Conservation (phyloP, 2,329 filamentous ascomycete species). For the Lachnum nothofagi region DNA sequence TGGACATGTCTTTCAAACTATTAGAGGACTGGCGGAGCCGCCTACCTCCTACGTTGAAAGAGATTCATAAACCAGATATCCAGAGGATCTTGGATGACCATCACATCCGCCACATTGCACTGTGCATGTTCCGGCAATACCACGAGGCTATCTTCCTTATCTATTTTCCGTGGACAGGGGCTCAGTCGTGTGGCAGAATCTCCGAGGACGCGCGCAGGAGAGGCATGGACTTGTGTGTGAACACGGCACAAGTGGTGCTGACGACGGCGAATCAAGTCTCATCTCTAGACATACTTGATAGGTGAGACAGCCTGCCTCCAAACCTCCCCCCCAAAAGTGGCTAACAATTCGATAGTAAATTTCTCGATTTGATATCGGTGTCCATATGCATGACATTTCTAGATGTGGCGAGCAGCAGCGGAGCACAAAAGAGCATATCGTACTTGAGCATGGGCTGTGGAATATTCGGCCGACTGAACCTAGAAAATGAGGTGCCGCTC, state of each 20-base stretch:
- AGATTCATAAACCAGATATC: conserved; percentile 5
- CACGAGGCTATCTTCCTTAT: conserved; percentile 8
- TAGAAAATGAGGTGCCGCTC: conserved; percentile 8
- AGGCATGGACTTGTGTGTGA: conserved; percentile 5
- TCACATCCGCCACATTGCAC: conserved; percentile 2
- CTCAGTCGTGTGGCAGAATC: background rate
- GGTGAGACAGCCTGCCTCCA: background rate
- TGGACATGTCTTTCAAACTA: conserved; percentile 5
- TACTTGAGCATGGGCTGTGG: conserved; percentile 8
- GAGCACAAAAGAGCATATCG: conserved; percentile 4
- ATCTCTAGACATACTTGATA: conserved; percentile 3
- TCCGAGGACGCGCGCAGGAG: conserved; percentile 5
- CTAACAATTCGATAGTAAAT: conserved; percentile 2
- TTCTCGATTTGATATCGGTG: conserved; percentile 4
- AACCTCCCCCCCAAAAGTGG: background rate
- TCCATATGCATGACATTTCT: conserved; percentile 8
- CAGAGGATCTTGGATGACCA: conserved; percentile 1
- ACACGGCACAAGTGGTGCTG: conserved; percentile 5
- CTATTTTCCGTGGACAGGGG: conserved; percentile 4
- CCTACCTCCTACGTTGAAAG: conserved; percentile 5
- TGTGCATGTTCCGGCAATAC: conserved; percentile 6
- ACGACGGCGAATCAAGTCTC: conserved; percentile 4
- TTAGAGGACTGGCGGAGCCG: conserved; percentile 8
- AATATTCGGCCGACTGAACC: conserved; percentile 6
- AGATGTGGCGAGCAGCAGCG: conserved; percentile 5